Conservation (phyloP, 2,329 filamentous ascomycete species). For the Penicillium sp. region DNA sequence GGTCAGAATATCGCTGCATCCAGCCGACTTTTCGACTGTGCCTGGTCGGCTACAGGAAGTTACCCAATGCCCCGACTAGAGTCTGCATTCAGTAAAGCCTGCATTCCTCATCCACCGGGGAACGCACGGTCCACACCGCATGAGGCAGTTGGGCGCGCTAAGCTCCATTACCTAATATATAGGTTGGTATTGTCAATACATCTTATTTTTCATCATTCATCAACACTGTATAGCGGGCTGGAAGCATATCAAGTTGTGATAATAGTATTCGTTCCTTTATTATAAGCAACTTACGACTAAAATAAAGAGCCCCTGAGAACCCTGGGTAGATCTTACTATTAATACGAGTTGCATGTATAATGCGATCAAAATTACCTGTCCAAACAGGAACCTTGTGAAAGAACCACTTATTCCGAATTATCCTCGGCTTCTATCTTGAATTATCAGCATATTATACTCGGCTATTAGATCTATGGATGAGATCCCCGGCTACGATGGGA, state of each 20-base stretch:
- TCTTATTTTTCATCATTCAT: neutral
- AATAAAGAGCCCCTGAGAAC: neutral
- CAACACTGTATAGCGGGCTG: neutral
- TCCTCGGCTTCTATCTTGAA: neutral
- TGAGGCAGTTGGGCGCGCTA: conserved; percentile 2
- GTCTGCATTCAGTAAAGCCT: neutral
- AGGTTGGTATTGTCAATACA: neutral
- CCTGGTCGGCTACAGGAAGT: neutral
- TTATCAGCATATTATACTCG: neutral
- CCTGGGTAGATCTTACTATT: neutral
- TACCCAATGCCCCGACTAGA: neutral
- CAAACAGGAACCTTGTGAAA: no score
- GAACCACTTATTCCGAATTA: no score
- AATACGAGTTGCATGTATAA: neutral
- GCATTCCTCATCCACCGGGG: neutral
- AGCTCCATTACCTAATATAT: neutral
- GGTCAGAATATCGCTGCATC: neutral
- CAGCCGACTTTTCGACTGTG: neutral
- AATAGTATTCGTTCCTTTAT: neutral
- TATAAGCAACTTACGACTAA: neutral
- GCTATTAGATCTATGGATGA: neutral
- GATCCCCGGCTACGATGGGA: neutral
- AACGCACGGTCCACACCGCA: conserved; percentile 5
- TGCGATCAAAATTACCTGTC: neutral
- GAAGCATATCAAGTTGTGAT: neutral